These are phyloP conservation scores for Phytophthora citricola DNA, from an alignment of 352 stramenopile genomes.

Conservation along the genomic window DNA sequence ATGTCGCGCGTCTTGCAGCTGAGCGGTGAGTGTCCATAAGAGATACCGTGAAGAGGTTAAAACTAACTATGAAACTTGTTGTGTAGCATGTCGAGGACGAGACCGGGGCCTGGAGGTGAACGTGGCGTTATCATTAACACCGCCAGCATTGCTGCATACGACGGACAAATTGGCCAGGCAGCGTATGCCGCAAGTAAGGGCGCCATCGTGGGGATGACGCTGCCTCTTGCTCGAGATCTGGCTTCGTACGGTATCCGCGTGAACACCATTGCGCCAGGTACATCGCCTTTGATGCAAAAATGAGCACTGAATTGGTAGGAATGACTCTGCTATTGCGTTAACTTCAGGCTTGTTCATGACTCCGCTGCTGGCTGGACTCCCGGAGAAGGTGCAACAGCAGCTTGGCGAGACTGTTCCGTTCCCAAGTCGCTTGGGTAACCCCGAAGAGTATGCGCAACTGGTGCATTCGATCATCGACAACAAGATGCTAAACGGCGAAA, in stretches of 20 bases:
- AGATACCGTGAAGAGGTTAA: too few species aligned
- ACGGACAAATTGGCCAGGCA: slow-evolving; percentile 97
- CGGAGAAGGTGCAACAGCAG: slow-evolving; percentile 94
- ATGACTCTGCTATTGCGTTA: background rate
- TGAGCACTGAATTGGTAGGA: background rate
- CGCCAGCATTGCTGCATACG: slow-evolving; percentile 97
- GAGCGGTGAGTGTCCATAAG: slow-evolving; percentile 71
- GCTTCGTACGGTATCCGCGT: slow-evolving; percentile 94
- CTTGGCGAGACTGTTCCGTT: slow-evolving; percentile 96
- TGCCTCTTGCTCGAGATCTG: slow-evolving; percentile 96
- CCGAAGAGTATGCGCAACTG: slow-evolving; percentile 96
- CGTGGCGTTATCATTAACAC: slow-evolving; percentile 99
- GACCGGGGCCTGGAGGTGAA: slow-evolving; percentile 78
- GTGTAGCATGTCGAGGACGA: slow-evolving; percentile 86
- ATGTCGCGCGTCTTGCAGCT: slow-evolving; percentile 95
- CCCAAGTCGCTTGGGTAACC: slow-evolving; percentile 94
- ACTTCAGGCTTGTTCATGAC: slow-evolving; percentile 95
- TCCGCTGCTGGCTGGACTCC: slow-evolving; percentile 95
- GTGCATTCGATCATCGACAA: slow-evolving; percentile 97
- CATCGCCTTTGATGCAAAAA: background rate
- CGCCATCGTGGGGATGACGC: slow-evolving; percentile 96
- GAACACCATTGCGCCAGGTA: slow-evolving; percentile 96
- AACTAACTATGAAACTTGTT: slow-evolving; percentile 7
- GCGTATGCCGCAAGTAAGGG: slow-evolving; percentile 98
- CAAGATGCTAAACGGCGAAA: slow-evolving; percentile 98